phyloP scores from a whole-genome alignment of 2,329 filamentous ascomycete species.

The Ilyonectria sp. region DNA sequence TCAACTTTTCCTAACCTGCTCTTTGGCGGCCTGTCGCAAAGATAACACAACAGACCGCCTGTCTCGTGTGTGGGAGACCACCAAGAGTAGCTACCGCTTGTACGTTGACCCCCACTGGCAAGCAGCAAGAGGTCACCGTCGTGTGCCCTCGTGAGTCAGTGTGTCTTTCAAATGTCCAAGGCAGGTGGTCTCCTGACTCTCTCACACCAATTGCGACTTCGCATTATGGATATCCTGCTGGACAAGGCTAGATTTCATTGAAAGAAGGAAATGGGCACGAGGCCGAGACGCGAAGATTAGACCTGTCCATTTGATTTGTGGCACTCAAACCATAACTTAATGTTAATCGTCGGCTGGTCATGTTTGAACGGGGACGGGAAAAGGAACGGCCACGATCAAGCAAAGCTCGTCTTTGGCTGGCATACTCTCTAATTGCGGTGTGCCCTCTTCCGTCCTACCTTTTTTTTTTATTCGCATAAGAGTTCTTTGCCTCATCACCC shows the following conservation, averaged over 20 bases:
- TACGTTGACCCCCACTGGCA: background rate
- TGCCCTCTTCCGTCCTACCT: background rate
- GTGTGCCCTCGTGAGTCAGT: conserved; percentile 13
- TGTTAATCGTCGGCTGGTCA: background rate
- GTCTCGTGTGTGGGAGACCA: background rate
- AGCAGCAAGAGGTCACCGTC: background rate
- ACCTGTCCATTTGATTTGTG: background rate
- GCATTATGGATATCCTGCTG: background rate
- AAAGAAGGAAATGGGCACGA: background rate
- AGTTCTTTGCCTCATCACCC: conserved; percentile 16
- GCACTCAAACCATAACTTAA: background rate
- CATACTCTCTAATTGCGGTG: background rate
- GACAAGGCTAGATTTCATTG: background rate
- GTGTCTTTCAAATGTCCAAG: background rate
- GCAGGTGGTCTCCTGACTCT: conserved; percentile 6
- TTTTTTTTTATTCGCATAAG: background rate
- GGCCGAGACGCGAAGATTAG: background rate
- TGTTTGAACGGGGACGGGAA: background rate
- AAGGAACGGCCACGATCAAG: background rate
- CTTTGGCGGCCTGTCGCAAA: background rate
- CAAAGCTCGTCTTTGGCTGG: background rate
- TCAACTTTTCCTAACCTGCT: too few species aligned
- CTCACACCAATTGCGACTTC: background rate
- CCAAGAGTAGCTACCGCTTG: background rate
- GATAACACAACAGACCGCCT: background rate